Base-by-base conservation (phyloP, 2,329 filamentous ascomycete genomes). In the Fusarium luffae region DNA sequence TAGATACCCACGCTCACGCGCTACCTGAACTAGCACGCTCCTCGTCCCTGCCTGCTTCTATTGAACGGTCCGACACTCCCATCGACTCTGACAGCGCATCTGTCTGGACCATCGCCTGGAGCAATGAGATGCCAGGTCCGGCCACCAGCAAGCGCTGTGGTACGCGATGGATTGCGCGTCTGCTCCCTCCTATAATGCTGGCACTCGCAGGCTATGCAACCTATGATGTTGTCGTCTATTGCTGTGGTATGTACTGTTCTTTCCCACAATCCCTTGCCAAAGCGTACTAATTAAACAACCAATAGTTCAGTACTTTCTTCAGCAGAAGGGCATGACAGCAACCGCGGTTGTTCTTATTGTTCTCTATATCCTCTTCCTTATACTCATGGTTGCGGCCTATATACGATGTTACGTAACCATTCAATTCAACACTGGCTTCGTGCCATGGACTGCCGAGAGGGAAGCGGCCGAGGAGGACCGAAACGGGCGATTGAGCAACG, bases 281-380 rank as follows among this genome's bases (percentile, higher is more conserved):
- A 16, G 11, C 37, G 8, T 16, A 8, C 19, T 7, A 16, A 50
- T 59, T 65, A 32, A 69, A 41, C 47, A 58, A 58, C 37, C 19
- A 19, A 16, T 30, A 77, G 92, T 95, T 71, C 82, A 92, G 72
- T 94, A 93, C 77, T 86, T 97, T 47, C 83, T 94, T 66, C 79
- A 74, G 71, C 74, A 77, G 47, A 77, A 75, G 78, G 79, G 76
- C 80, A 86, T 82, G 76, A 64, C 82, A 62, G 85, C 87, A 56
- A 81, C 89, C 30, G 93, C 90, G 43, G 86, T 91, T 61, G 88
- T 87, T 14, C 87, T 97, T 59, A 83, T 97, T 46, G 86, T 89
- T 28, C 79, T 94, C 25, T 94, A 93, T 80, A 92, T 91, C 75
- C 54, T 94, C 55, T 84, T 97, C 56, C 83, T 97, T 46, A 71